Conservation (phyloP, 2,329 filamentous ascomycete genomes). For the Nemania sp. region DNA sequence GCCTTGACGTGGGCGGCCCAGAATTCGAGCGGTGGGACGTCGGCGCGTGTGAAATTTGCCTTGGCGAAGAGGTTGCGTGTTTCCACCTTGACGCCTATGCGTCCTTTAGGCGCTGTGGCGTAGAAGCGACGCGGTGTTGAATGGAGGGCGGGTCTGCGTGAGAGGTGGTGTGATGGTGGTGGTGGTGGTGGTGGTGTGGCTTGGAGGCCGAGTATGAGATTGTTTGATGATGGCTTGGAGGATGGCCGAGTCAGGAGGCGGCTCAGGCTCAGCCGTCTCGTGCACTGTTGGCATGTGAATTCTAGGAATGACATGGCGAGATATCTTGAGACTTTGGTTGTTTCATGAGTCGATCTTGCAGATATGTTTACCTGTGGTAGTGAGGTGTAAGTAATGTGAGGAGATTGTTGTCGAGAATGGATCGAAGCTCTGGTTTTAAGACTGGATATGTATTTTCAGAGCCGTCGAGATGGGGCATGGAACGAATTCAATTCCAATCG, state of each 20-base stretch:
- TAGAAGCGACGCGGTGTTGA: background rate
- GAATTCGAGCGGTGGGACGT: conserved; percentile 38
- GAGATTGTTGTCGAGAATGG: no score
- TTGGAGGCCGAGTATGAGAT: background rate
- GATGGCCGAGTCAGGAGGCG: background rate
- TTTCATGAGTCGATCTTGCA: background rate
- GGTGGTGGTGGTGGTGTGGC: conserved; percentile 1
- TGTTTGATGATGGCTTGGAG: conserved; percentile 3
- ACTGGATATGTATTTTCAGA: no score
- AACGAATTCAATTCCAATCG: no score
- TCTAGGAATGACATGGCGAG: conserved; percentile 13
- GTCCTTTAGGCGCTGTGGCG: background rate
- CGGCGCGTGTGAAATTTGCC: conserved; percentile 33
- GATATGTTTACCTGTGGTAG: background rate
- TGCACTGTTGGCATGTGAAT: conserved; percentile 20
- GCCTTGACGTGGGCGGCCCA: conserved; percentile 31
- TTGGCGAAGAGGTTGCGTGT: conserved; percentile 25
- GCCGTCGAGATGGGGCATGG: no score
- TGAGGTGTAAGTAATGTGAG: no score
- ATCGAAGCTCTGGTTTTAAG: no score
- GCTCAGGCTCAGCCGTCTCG: conserved; percentile 10
- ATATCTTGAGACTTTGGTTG: background rate
- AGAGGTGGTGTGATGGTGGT: background rate
- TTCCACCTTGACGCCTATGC: no score
- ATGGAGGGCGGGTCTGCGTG: conserved; percentile 1